These are phyloP conservation scores for Jacaranda mimosifolia DNA, from an alignment of 257 asterid genomes.

Conservation along the genomic window DNA sequence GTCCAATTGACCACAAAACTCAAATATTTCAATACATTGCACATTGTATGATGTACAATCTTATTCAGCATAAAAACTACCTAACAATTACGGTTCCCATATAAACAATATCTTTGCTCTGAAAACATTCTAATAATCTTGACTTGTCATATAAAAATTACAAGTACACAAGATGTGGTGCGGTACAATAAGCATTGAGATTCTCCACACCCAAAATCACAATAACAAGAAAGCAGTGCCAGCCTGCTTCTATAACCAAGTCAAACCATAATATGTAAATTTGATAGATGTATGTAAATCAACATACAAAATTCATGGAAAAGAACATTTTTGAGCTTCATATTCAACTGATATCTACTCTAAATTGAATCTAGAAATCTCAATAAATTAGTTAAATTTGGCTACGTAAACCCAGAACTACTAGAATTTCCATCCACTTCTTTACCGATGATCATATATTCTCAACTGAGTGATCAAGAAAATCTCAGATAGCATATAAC, in stretches of 20 bases:
- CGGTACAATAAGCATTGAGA: background rate
- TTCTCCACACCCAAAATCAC: slow-evolving; percentile 26
- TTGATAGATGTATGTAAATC: background rate
- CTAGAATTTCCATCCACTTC: slow-evolving; percentile 27
- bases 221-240: background rate
- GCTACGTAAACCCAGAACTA: slow-evolving; percentile 19
- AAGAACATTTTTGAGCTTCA: background rate
- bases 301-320: background rate
- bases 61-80: background rate
- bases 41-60: background rate
- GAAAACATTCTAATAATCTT: background rate
- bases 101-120: background rate
- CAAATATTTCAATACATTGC: background rate
- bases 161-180: slow-evolving; percentile 3
- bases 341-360: slow-evolving; percentile 10
- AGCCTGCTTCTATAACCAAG: slow-evolving; percentile 1
- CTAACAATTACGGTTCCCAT: background rate
- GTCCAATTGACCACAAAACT: background rate
- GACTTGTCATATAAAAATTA: slow-evolving; percentile 10
- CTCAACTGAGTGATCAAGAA: slow-evolving; percentile 29
- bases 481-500: slow-evolving; percentile 13
- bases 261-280: background rate
- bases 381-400: slow-evolving; percentile 4
- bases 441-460: slow-evolving; percentile 24
- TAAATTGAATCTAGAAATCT: slow-evolving; percentile 1